Evolutionary conservation across 2,329 filamentous ascomycete genomes (phyloP), one percentile per base, ranked within the genome.

Genomic region (Corniculantispora saksenae): DNA sequence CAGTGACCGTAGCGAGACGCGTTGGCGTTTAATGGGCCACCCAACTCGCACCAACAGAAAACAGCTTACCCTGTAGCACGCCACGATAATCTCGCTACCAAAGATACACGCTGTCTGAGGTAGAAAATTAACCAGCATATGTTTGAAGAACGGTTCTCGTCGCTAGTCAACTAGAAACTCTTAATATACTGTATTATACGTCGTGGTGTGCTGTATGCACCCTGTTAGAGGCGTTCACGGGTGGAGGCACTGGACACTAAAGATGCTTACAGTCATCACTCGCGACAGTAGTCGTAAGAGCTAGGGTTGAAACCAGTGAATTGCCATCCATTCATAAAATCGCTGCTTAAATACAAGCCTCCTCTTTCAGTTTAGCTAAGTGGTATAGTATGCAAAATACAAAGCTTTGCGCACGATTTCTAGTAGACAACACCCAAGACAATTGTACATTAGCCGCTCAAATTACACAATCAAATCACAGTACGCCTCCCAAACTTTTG

Each of bases 321-420:
- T 43, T 53, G 47, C 35, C 19, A 53, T 21, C 32, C 17, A 3
- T 53, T 8, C 27, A 23, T 19, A 15, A 13, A 38, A n/a, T 43
- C 48, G 21, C 23, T 61, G 29, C 21, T 23, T 15, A 48, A 61
- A 53, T 23, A 23, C 21, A 27, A 7, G 1, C 8, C 55, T 9
- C 29, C 58, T 29, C 47, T 48, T 53, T 17, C 32, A 10, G 40
- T 25, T 17, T 17, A 53, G 58, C 48, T 21, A 61, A 61, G 58
- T 61, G 58, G 47, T 61, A 61, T 61, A 53, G 29, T 64, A 64
- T 64, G 61, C 61, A 64, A 64, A 64, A 64, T 45, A 58, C 61
- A 64, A 57, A 64, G 47, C 54, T 51, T 43, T 45, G 54, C 27
- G 45, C 61, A 45, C 43, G 45, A 58, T 58, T 64, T 32, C 50